phyloP scores from a whole-genome alignment of 148 eudicot genomes.

The Pouteria glomerata region DNA sequence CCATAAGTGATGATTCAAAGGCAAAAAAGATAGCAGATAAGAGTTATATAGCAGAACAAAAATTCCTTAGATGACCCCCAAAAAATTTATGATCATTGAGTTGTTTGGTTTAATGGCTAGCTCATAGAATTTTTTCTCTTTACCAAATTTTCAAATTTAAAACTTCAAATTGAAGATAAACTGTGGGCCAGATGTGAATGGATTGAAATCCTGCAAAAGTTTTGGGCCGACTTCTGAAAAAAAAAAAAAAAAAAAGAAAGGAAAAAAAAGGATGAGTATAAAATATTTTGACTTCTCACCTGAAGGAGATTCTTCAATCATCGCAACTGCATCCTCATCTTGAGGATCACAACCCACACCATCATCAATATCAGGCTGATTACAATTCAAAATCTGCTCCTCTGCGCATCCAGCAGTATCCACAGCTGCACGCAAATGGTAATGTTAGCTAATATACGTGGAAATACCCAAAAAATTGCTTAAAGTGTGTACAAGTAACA shows the following conservation, averaged over 20 bases:
- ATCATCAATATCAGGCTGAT: conserved; percentile 61
- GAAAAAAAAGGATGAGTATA: conserved; percentile 10
- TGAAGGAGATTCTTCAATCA: conserved; percentile 70
- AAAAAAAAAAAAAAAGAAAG: neutral
- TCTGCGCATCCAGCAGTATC: conserved; percentile 46
- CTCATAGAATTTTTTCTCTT: neutral
- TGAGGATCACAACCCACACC: conserved; percentile 58
- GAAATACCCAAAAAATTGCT: conserved; percentile 38
- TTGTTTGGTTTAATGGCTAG: neutral
- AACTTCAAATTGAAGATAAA: neutral
- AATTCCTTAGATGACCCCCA: neutral
- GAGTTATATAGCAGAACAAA: neutral
- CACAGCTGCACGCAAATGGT: conserved; percentile 23
- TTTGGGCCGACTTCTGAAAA: neutral
- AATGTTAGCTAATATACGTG: neutral
- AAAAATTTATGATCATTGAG: neutral
- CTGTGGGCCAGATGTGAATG: neutral
- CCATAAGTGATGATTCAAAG: too few species aligned
- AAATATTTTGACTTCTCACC: conserved; percentile 21
- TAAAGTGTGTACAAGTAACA: too few species aligned
- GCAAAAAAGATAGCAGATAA: too few species aligned
- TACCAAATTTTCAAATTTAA: neutral
- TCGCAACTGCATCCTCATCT: conserved; percentile 76
- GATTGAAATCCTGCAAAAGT: neutral
- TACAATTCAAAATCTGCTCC: conserved; percentile 58